Conservation (phyloP, 352 stramenopile genomes). For the Pythium phragmiticola region DNA sequence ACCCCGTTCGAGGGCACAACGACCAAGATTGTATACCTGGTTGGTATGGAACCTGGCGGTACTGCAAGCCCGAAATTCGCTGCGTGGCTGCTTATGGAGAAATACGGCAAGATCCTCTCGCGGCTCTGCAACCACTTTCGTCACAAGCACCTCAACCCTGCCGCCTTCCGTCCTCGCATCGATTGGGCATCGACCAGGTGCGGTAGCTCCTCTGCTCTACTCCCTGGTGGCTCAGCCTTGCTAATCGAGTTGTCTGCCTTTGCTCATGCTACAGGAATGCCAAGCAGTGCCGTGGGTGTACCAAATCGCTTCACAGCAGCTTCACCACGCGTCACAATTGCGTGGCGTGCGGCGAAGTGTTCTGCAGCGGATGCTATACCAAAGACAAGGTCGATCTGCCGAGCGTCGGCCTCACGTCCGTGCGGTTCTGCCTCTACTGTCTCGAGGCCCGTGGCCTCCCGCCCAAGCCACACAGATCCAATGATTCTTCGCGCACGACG, state of each 20-base stretch:
- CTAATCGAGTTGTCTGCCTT: not conserved
- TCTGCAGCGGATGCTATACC: constrained; percentile 45
- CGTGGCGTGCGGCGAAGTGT: constrained; percentile 41
- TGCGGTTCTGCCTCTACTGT: constrained; percentile 11
- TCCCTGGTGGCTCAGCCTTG: no score
- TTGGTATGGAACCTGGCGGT: constrained; percentile 40
- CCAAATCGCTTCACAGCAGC: constrained; percentile 31
- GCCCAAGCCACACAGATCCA: not conserved
- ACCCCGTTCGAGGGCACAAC: not conserved
- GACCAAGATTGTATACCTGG: constrained; percentile 69
- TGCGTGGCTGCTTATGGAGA: constrained; percentile 39
- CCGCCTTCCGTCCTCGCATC: constrained; percentile 46
- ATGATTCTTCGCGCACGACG: not conserved
- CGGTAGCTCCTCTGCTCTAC: not conserved
- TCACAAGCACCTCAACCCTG: constrained; percentile 43
- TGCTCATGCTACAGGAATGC: constrained; percentile 14
- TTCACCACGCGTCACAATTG: constrained; percentile 50
- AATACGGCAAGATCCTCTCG: constrained; percentile 42
- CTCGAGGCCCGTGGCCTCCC: not conserved
- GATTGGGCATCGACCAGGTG: constrained; percentile 37
- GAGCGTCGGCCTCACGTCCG: constrained; percentile 19
- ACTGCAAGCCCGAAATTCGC: constrained; percentile 32
- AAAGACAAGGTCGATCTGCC: constrained; percentile 38
- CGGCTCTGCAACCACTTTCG: constrained; percentile 51
- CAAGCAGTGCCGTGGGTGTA: constrained; percentile 38